Conservation (phyloP, 305 asterid species). For the Solanum chacoense region DNA sequence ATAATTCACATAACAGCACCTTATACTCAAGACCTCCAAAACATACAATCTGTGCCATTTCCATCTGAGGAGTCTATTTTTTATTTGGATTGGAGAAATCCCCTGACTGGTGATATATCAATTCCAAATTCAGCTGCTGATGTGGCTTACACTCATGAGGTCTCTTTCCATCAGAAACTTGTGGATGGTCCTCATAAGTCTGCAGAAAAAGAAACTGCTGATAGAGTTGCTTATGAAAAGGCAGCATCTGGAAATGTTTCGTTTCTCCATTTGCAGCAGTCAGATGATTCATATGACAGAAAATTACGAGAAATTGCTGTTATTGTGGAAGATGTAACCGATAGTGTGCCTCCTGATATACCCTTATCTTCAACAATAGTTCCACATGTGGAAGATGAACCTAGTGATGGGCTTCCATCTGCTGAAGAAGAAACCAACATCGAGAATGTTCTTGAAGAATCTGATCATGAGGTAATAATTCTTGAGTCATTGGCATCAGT, state of each 20-base stretch:
- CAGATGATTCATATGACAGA: slow-evolving; percentile 13
- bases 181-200: slow-evolving; percentile 10
- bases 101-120: slow-evolving; percentile 9
- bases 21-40: slow-evolving; percentile 4
- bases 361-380: slow-evolving; percentile 18
- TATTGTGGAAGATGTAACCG: slow-evolving; percentile 47
- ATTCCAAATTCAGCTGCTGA: slow-evolving; percentile 11
- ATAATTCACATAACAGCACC: slow-evolving; percentile 1
- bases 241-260: slow-evolving; percentile 11
- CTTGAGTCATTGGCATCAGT: slow-evolving; percentile 3
- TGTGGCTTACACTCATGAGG: slow-evolving; percentile 9
- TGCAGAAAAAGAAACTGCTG: slow-evolving; percentile 4
- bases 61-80: slow-evolving; percentile 12
- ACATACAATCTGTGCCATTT: slow-evolving; percentile 9
- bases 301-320: slow-evolving; percentile 17
- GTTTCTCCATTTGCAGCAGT: slow-evolving; percentile 17
- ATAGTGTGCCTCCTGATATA: slow-evolving; percentile 21
- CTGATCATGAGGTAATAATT: slow-evolving; percentile 41
- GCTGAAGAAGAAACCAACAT: slow-evolving; percentile 35
- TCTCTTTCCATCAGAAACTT: slow-evolving; percentile 6
- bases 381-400: slow-evolving; percentile 34
- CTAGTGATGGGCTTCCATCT: slow-evolving; percentile 30
- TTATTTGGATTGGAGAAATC: slow-evolving; percentile 11
- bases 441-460: slow-evolving; percentile 30
- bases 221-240: slow-evolving; percentile 3